A percentile compares a stretch with the other conserved stretches of the same genome.
Evolutionary conservation across 202 grass and related monocot genomes (phyloP).

Genomic region (Carex arenaria): DNA sequence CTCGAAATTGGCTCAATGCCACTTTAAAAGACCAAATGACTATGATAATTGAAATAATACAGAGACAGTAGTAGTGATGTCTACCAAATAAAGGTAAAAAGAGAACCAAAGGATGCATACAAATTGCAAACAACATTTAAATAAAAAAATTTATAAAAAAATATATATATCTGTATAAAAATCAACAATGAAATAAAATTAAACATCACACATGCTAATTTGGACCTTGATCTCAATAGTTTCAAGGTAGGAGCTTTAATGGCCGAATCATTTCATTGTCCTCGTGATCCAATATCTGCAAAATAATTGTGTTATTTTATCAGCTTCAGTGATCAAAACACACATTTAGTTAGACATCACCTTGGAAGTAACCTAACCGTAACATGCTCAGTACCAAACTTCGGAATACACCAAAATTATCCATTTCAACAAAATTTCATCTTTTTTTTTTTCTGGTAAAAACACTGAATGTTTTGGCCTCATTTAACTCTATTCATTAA

Average conservation of each 20-base stretch:
- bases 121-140: neutral
- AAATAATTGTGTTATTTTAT: neutral
- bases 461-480: neutral
- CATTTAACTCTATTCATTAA: neutral
- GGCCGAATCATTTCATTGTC: conserved; percentile 89
- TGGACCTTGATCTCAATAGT: neutral
- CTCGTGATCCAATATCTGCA: conserved; percentile 88
- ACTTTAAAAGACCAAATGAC: neutral
- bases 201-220: neutral
- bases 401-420: neutral
- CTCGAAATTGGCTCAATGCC: neutral
- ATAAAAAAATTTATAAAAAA: neutral
- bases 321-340: neutral
- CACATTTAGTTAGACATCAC: neutral
- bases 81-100: neutral
- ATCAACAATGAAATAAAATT: neutral
- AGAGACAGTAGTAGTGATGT: neutral
- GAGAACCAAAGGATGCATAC: neutral
- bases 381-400: neutral
- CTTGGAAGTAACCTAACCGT: neutral
- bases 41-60: neutral
- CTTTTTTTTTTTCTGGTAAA: neutral
- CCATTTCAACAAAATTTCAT: neutral
- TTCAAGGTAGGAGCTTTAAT: conserved; percentile 41
- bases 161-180: neutral